Base-by-base conservation (phyloP, 2,329 filamentous ascomycete species). In the Penicillium brevicompactum region DNA sequence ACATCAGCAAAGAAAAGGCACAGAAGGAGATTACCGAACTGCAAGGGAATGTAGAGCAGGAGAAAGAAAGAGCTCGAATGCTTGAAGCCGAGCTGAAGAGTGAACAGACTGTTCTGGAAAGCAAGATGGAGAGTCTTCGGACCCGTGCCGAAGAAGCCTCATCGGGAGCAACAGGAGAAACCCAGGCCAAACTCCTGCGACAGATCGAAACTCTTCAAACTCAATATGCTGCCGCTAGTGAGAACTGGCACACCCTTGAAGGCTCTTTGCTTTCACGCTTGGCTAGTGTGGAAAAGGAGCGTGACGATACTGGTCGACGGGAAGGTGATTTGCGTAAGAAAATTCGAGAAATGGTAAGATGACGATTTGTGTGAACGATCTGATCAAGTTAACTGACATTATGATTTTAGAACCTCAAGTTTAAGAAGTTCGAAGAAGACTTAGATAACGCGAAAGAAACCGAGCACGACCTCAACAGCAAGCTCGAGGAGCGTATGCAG, bases 181-280 rank as follows among this genome's bases (percentile, higher is more conserved):
- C 89, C 0, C 92, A 96, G 66, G 90, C 90, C 42, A 97, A 97
- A 72, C 80, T 97, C 40, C 80, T 97, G 42, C 87, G 94, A 40
- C 95, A 99, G 74, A 89, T 99, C 51, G 94, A 99, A 77, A 97
- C 91, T 0, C 77, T 99, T 37, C 94, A 99, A 74, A 94, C 90
- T 6, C 95, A 99, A 71, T 96, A 99, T 74, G 87, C 92, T 1
- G 87, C 95, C 51, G 94, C 94, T 1, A 94, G 91, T 63, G 91
- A 96, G 68, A 99, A 99, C 66, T 99, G 95, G 94, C 92, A 97
- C 70, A 91, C 92, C 0, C 95, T 99, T 58, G 93, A 99, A 73
- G 85, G 89, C 9, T 95, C 90, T 2, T 76, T 99, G 31, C 83
- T 93, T 48, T 86, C 90, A 21, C 85, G 92, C 54, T 82, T 94